phyloP scores from a whole-genome alignment of 306 rosid genomes.

The Acmispon strigosus region DNA sequence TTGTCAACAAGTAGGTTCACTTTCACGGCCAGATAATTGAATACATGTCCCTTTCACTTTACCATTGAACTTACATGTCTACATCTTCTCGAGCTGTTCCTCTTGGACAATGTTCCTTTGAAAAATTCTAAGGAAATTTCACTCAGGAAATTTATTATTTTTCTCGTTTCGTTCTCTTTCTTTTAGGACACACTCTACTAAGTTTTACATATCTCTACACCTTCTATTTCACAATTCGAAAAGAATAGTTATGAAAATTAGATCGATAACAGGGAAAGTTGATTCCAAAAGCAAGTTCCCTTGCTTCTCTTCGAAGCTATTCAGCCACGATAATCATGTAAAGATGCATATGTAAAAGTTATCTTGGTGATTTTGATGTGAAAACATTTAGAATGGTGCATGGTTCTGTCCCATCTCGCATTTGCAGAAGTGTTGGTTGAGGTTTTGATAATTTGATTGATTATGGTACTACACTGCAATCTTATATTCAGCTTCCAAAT shows the following conservation, averaged over 20 bases:
- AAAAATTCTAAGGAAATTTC: not conserved
- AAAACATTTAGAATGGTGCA: not conserved
- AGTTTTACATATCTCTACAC: not conserved
- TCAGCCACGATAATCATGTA: not conserved
- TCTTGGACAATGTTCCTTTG: conserved; percentile 14
- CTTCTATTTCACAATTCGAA: conserved; percentile 7
- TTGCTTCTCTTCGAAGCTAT: conserved; percentile 33
- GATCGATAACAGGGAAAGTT: conserved; percentile 21
- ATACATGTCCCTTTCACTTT: conserved; percentile 14
- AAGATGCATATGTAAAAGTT: not conserved
- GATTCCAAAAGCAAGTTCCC: conserved; percentile 29
- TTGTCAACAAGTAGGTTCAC: too few relatives aligned
- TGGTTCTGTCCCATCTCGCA: not conserved
- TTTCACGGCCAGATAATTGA: not conserved
- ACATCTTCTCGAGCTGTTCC: conserved; percentile 2
- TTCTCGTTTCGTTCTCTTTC: too few relatives aligned
- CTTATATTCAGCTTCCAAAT: not conserved
- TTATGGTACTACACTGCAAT: not conserved
- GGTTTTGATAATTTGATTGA: not conserved
- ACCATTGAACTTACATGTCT: not conserved
- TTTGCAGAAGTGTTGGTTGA: not conserved
- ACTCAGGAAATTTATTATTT: not conserved
- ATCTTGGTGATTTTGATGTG: not conserved
- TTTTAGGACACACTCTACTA: not conserved
- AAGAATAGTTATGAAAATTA: not conserved